A percentile compares a stretch with the other conserved stretches of the same genome.
Evolutionary conservation across 768 basidiomycete genomes (phyloP).

Genomic region (Leccinum pellstonianum): DNA sequence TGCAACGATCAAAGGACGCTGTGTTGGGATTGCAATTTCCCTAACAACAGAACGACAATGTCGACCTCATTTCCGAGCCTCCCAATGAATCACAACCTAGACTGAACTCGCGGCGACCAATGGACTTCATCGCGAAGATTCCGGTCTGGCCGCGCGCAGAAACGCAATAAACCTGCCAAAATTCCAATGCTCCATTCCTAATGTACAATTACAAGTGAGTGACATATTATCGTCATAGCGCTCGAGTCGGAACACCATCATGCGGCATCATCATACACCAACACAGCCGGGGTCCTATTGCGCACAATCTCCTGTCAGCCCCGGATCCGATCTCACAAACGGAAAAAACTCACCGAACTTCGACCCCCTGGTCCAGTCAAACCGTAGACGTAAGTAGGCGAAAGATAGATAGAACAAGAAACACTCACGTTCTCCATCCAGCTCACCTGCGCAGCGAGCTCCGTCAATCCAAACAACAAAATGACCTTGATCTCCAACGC

Average conservation of each 20-base stretch:
- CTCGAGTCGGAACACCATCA: background rate
- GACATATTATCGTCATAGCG: background rate
- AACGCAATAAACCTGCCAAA: too few species aligned
- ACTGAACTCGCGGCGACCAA: too few species aligned
- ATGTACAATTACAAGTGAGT: background rate
- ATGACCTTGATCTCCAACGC: slow-evolving; percentile 36
- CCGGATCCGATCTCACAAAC: background rate
- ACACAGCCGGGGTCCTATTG: slow-evolving; percentile 28
- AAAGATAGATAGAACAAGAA: too few species aligned
- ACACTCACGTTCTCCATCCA: slow-evolving; percentile 48
- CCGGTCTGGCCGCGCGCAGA: too few species aligned
- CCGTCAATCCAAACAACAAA: slow-evolving; percentile 52
- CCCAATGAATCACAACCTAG: too few species aligned
- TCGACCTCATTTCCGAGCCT: too few species aligned
- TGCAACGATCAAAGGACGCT: too few species aligned
- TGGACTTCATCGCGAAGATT: too few species aligned
- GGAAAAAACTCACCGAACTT: slow-evolving; percentile 34
- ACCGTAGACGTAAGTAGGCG: background rate
- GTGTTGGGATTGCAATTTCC: too few species aligned
- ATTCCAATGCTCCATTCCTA: background rate
- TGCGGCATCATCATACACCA: slow-evolving; percentile 29
- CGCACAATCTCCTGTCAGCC: background rate
- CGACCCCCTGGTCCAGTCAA: slow-evolving; percentile 30
- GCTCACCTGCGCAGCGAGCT: slow-evolving; percentile 49
- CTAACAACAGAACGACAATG: too few species aligned